phyloP scores from a whole-genome alignment of 176 grass and related monocot species.

The Tillandsia leiboldiana region DNA sequence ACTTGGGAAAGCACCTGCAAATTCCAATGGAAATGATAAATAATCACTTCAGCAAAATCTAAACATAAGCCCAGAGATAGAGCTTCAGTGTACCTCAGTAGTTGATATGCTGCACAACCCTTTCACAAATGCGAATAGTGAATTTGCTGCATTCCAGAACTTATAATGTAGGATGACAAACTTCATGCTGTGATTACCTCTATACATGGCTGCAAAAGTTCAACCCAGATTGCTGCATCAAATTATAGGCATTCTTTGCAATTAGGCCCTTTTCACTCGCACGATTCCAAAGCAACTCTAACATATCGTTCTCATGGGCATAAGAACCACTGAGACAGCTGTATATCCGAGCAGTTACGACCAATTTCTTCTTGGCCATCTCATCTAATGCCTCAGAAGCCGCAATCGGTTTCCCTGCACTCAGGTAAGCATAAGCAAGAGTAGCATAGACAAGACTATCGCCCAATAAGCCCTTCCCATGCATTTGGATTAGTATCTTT shows the following conservation, averaged over 20 bases:
- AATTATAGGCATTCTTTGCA: slow-evolving; percentile 10
- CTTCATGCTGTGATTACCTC: not conserved
- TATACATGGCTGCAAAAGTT: not conserved
- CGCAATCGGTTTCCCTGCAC: slow-evolving; percentile 26
- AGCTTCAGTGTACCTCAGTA: not conserved
- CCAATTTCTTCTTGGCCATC: slow-evolving; percentile 52
- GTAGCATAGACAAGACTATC: slow-evolving; percentile 55
- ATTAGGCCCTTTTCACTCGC: slow-evolving; percentile 19
- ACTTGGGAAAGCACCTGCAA: no score
- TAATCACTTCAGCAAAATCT: not conserved
- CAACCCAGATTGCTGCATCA: not conserved
- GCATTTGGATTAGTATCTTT: slow-evolving; percentile 48
- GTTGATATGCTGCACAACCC: not conserved
- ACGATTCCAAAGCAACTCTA: slow-evolving; percentile 54
- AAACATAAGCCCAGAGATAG: not conserved
- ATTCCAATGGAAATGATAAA: not conserved
- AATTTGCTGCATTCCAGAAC: not conserved
- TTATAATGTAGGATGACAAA: not conserved
- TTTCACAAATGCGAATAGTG: not conserved
- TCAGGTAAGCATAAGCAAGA: slow-evolving; percentile 60
- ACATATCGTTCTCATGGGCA: slow-evolving; percentile 39
- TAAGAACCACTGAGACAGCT: slow-evolving; percentile 47
- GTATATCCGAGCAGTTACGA: slow-evolving; percentile 50
- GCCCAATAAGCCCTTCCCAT: slow-evolving; percentile 37
- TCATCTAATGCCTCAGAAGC: slow-evolving; percentile 36